Conservation (phyloP, 164 flowering plant species). For the Umbellularia californica region DNA sequence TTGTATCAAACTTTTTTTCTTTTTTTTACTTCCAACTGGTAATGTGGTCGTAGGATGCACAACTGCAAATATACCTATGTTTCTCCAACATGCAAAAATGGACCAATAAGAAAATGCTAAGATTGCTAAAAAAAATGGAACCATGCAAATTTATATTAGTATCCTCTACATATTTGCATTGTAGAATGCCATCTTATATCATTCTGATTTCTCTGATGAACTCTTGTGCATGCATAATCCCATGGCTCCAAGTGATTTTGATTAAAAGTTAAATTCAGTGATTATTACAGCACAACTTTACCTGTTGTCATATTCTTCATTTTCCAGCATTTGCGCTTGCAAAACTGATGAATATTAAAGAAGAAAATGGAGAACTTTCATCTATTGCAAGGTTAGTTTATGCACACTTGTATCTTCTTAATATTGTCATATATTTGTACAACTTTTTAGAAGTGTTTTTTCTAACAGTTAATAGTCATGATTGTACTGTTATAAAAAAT, state of each 20-base stretch:
- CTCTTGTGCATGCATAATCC: neutral
- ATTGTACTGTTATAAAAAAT: too few relatives aligned
- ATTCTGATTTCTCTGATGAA: neutral
- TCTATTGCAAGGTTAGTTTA: slow-evolving; percentile 80
- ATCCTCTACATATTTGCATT: neutral
- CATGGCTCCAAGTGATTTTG: neutral
- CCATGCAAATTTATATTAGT: too few relatives aligned
- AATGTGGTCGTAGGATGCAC: too few relatives aligned
- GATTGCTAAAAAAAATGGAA: too few relatives aligned
- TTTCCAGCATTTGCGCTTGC: slow-evolving; percentile 81
- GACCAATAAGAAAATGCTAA: too few relatives aligned
- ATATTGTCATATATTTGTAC: too few relatives aligned
- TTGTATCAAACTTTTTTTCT: too few relatives aligned
- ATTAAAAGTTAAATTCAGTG: neutral
- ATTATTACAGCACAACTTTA: neutral
- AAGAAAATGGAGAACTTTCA: slow-evolving; percentile 75
- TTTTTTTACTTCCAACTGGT: too few relatives aligned
- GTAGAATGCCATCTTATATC: neutral
- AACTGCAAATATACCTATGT: too few relatives aligned
- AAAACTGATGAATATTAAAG: slow-evolving; percentile 87
- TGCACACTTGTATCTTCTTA: neutral
- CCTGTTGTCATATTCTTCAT: neutral
- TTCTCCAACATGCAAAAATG: too few relatives aligned
- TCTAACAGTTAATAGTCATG: too few relatives aligned
- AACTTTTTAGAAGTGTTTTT: too few relatives aligned